phyloP scores from a whole-genome alignment of 805 yeast genomes.

The Barnettozyma salicaria region DNA sequence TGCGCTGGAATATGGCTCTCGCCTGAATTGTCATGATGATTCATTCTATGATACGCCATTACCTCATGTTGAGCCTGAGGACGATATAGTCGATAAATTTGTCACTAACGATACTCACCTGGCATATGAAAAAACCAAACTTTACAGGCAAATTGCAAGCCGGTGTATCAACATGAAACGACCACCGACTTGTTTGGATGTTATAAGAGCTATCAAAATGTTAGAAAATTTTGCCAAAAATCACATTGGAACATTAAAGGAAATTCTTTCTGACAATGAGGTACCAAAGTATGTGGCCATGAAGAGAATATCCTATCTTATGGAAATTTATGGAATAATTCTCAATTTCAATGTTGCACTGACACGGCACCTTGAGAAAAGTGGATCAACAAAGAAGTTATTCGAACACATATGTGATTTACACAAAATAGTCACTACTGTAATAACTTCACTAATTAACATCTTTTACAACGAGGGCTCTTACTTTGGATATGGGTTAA shows the following conservation, averaged over 20 bases:
- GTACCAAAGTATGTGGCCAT: constrained; percentile 16
- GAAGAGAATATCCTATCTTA: constrained; percentile 21
- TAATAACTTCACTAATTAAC: constrained; percentile 30
- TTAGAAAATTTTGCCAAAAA: constrained; percentile 30
- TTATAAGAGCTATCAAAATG: constrained; percentile 28
- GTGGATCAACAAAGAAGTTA: constrained; percentile 26
- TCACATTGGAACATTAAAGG: constrained; percentile 25
- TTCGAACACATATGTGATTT: constrained; percentile 32
- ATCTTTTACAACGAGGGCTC: constrained; percentile 28
- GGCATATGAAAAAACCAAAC: constrained; percentile 27
- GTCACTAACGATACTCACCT: constrained; percentile 30
- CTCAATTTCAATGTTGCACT: constrained; percentile 33
- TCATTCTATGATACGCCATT: constrained; percentile 19
- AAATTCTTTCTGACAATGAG: constrained; percentile 11
- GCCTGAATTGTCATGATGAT: constrained; percentile 18
- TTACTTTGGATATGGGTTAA: constrained; percentile 39
- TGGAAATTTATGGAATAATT: constrained; percentile 28
- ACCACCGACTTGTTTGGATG: constrained; percentile 30
- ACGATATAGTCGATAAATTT: constrained; percentile 34
- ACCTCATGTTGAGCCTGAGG: constrained; percentile 30
- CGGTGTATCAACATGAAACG: constrained; percentile 30
- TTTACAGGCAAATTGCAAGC: constrained; percentile 28
- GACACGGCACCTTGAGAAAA: constrained; percentile 35
- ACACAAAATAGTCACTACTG: constrained; percentile 26
- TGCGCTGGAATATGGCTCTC: constrained; percentile 13